phyloP scores from a whole-genome alignment of 208 protist species.

The Tritrichomonas foetus region DNA sequence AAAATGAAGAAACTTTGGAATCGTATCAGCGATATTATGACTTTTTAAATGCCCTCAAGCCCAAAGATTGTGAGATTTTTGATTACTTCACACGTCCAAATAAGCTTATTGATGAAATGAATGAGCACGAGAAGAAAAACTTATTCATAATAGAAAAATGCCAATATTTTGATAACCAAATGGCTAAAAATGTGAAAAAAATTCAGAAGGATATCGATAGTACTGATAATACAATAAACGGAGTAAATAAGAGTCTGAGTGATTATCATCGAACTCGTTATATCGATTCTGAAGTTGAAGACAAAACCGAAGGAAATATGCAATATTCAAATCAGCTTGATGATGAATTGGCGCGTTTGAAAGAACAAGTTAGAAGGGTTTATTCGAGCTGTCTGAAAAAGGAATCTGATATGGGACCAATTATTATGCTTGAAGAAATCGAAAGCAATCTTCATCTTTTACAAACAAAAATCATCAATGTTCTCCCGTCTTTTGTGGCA shows the following conservation, averaged over 20 bases:
- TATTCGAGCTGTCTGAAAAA: background rate
- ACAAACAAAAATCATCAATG: background rate
- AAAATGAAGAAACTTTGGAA: slow-evolving; percentile 7
- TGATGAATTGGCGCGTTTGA: background rate
- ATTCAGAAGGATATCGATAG: background rate
- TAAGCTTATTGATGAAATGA: background rate
- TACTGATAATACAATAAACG: background rate
- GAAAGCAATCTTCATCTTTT: background rate
- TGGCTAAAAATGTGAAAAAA: background rate
- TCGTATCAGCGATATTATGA: background rate
- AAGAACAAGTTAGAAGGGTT: background rate
- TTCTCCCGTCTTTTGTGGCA: background rate
- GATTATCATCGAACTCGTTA: too few relatives aligned
- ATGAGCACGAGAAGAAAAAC: background rate
- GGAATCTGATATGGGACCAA: background rate
- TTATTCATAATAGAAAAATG: background rate
- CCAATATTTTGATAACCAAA: background rate
- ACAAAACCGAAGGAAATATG: background rate
- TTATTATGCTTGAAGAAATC: background rate
- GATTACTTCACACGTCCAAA: background rate
- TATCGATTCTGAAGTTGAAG: background rate
- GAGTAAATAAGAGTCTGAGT: background rate
- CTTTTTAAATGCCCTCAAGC: background rate
- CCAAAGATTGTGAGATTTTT: background rate
- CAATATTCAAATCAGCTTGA: background rate